Conservation (phyloP, 306 rosid species). For the Gynostemma pentaphyllum region DNA sequence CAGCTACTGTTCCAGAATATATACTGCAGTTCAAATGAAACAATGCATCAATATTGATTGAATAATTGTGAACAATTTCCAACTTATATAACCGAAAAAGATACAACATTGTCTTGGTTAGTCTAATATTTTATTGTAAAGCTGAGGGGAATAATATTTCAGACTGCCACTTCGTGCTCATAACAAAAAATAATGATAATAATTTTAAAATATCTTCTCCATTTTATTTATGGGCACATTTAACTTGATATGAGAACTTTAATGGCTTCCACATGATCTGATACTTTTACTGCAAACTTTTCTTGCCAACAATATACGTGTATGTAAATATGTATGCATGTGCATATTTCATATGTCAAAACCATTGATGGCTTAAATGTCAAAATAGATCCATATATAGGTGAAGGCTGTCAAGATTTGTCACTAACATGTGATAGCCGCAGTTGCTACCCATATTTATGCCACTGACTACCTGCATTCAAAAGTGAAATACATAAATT, state of each 20-base stretch:
- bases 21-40: slow-evolving; percentile 34
- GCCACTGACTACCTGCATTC: slow-evolving; percentile 79
- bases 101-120: background rate
- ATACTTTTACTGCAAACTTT: background rate
- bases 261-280: background rate
- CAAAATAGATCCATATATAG: background rate
- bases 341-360: background rate
- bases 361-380: background rate
- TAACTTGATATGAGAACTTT: background rate
- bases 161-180: background rate
- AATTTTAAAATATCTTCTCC: background rate
- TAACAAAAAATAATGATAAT: background rate
- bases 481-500: slow-evolving; percentile 12
- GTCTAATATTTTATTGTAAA: background rate
- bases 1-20: slow-evolving; percentile 89
- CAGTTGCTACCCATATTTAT: slow-evolving; percentile 91
- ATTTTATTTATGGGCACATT: background rate
- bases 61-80: background rate
- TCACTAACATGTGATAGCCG: slow-evolving; percentile 72
- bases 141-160: background rate
- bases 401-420: background rate
- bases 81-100: background rate
- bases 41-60: background rate
- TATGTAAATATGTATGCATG: background rate
- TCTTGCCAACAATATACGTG: background rate